Evolutionary conservation across 148 eudicot genomes (phyloP).

Genomic region (Silene conica): DNA sequence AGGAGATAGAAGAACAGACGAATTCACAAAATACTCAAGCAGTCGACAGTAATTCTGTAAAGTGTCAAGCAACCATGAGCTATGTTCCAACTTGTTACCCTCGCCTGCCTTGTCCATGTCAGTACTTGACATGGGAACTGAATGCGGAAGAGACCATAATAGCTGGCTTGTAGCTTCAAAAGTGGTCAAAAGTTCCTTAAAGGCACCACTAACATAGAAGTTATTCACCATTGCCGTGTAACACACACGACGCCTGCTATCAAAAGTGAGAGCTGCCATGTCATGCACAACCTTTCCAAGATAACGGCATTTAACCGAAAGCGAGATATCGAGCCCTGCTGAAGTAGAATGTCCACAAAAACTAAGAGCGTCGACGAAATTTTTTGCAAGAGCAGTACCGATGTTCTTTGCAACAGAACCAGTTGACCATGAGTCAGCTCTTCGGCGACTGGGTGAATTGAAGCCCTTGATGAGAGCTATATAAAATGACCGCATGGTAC

Average conservation of each 20-base stretch:
- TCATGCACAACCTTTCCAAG: conserved; percentile 95
- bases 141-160: conserved; percentile 65
- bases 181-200: conserved; percentile 87
- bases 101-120: conserved; percentile 45
- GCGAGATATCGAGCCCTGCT: conserved; percentile 44
- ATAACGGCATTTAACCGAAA: conserved; percentile 82
- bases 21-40: conserved; percentile 85
- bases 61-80: conserved; percentile 79
- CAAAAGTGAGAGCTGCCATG: conserved; percentile 77
- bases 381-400: conserved; percentile 78
- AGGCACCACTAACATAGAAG: conserved; percentile 86
- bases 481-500: conserved; percentile 68
- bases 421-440: conserved; percentile 75
- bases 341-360: conserved; percentile 64
- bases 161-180: conserved; percentile 98
- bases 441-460: conserved; percentile 82
- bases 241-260: conserved; percentile 73
- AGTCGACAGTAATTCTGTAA: conserved; percentile 76
- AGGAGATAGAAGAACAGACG: conserved; percentile 70
- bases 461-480: conserved; percentile 83
- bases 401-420: conserved; percentile 80
- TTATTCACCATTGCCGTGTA: conserved; percentile 76
- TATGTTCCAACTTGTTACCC: conserved; percentile 53
- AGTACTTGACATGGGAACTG: conserved; percentile 38
- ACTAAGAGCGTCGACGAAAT: conserved; percentile 70